Conservation (phyloP, 2,329 filamentous ascomycete species). For the Westerdykella aurantiaca region DNA sequence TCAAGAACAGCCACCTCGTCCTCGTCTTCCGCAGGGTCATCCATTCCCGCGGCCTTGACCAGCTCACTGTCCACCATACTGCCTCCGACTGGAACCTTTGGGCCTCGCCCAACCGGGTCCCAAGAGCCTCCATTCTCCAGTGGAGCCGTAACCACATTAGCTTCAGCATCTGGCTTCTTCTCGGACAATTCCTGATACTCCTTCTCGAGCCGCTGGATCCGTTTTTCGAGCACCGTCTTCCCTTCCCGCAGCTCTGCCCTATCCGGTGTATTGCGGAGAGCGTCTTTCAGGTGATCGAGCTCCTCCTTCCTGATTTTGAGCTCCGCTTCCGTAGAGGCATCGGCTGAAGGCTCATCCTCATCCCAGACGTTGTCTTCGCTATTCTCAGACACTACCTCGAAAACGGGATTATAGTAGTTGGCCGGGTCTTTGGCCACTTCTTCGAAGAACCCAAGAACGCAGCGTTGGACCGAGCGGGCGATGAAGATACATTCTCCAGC, state of each 20-base stretch:
- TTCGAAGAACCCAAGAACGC: constrained; percentile 58
- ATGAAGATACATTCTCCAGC: constrained; percentile 54
- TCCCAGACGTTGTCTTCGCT: neutral
- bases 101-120: constrained; percentile 11
- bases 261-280: constrained; percentile 16
- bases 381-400: constrained; percentile 6
- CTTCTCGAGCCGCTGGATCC: constrained; percentile 13
- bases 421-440: constrained; percentile 47
- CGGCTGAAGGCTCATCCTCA: neutral
- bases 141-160: neutral
- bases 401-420: constrained; percentile 29
- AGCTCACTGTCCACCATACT: constrained; percentile 27
- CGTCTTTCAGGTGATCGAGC: constrained; percentile 16
- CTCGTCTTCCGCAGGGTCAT: constrained; percentile 16
- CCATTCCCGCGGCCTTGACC: constrained; percentile 24
- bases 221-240: constrained; percentile 14
- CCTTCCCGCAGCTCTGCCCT: constrained; percentile 12
- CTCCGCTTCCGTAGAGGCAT: neutral
- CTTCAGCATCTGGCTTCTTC: constrained; percentile 3
- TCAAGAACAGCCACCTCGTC: constrained; percentile 4
- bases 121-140: constrained; percentile 8
- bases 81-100: constrained; percentile 25
- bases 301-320: constrained; percentile 6
- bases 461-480: constrained; percentile 44
- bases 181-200: constrained; percentile 13